Evolutionary conservation across 2,329 filamentous ascomycete species (phyloP).

Genomic region (Fusarium sp.): DNA sequence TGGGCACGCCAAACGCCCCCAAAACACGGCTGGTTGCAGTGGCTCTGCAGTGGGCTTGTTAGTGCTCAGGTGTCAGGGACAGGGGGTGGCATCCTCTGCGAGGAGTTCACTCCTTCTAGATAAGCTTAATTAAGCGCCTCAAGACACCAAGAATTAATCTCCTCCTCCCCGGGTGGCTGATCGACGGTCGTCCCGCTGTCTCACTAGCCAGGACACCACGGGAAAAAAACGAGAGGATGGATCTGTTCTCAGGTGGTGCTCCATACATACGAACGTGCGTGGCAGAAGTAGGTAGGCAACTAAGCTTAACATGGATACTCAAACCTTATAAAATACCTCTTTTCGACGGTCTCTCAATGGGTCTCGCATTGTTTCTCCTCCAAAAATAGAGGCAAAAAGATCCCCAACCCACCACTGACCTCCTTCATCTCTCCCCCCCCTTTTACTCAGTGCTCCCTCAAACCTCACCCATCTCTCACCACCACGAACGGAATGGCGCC

Average conservation of each 20-base stretch:
- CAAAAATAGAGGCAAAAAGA: background rate
- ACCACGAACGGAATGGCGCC: background rate
- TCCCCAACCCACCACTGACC: background rate
- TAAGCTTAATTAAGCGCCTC: background rate
- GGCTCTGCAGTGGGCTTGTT: background rate
- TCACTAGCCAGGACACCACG: background rate
- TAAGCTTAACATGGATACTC: background rate
- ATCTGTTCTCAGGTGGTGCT: background rate
- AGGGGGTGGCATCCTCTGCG: background rate
- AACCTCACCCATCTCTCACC: background rate
- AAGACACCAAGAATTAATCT: background rate
- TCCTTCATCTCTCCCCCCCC: background rate
- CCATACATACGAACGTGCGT: background rate
- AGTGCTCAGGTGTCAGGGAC: background rate
- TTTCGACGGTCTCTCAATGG: background rate
- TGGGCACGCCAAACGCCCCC: background rate
- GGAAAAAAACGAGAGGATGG: background rate
- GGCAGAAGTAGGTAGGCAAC: background rate
- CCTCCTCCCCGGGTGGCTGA: background rate
- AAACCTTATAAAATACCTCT: slow-evolving; percentile 1
- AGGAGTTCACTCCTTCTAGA: background rate
- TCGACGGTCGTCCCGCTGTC: background rate
- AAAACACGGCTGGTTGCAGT: background rate
- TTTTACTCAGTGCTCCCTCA: background rate
- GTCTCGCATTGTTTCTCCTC: background rate